phyloP scores from a whole-genome alignment of 1,284 basidiomycete species.

The Papiliotrema nemorosa region DNA sequence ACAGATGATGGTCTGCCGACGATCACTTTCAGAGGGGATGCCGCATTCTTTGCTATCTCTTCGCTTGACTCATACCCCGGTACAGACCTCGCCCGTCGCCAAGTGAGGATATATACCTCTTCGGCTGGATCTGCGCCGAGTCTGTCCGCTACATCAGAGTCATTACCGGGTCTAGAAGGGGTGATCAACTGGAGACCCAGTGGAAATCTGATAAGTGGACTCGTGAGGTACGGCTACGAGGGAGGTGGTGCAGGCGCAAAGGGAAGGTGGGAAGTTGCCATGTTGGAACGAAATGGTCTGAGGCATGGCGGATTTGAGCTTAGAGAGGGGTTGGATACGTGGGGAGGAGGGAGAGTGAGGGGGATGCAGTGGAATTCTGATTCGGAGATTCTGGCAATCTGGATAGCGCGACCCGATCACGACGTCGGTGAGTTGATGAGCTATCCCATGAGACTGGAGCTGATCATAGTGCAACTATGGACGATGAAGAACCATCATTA shows the following conservation, averaged over 20 bases:
- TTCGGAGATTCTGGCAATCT: constrained; percentile 78
- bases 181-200: constrained; percentile 80
- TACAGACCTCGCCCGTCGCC: constrained; percentile 49
- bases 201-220: constrained; percentile 77
- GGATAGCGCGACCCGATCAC: constrained; percentile 64
- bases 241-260: constrained; percentile 59
- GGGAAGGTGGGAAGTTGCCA: constrained; percentile 77
- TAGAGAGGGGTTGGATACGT: constrained; percentile 52
- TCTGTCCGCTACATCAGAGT: constrained; percentile 81
- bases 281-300: constrained; percentile 93
- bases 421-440: constrained; percentile 60
- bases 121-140: constrained; percentile 55
- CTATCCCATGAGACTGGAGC: neutral
- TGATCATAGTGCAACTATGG: constrained; percentile 79
- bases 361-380: constrained; percentile 86
- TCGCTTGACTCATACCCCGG: constrained; percentile 54
- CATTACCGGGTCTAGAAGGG: constrained; percentile 76
- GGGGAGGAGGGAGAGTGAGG: constrained; percentile 56
- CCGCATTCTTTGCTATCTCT: constrained; percentile 80
- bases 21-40: constrained; percentile 92
- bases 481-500: constrained; percentile 94
- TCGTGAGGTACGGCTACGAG: constrained; percentile 75
- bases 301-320: constrained; percentile 85
- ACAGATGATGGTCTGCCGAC: constrained; percentile 71
- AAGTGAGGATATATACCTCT: constrained; percentile 70